Conservation (phyloP, 352 stramenopile species). For the Lagenidium giganteum region DNA sequence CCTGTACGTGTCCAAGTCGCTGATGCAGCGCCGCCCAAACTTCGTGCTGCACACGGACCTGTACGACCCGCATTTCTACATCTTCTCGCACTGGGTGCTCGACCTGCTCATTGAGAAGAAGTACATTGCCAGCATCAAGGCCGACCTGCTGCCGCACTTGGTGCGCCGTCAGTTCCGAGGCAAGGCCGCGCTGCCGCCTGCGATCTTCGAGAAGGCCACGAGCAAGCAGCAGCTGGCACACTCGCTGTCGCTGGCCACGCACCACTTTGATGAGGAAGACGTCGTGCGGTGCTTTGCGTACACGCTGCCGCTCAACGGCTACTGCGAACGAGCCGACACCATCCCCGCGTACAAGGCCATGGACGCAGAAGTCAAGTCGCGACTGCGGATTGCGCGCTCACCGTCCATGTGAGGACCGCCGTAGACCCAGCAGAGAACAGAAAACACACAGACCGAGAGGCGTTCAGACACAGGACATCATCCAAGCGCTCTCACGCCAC, state of each 20-base stretch:
- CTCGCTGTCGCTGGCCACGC: slow-evolving; percentile 52
- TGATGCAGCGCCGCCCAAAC: slow-evolving; percentile 66
- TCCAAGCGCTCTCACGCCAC: too few relatives aligned
- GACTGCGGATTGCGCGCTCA: slow-evolving; percentile 55
- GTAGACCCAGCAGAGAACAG: too few relatives aligned
- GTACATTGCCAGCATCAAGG: slow-evolving; percentile 82
- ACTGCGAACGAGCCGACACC: slow-evolving; percentile 77
- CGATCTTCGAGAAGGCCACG: slow-evolving; percentile 46
- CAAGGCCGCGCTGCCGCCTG: slow-evolving; percentile 40
- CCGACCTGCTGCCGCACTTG: slow-evolving; percentile 71
- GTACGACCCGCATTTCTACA: slow-evolving; percentile 82
- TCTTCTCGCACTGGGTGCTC: slow-evolving; percentile 82
- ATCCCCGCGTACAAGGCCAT: slow-evolving; percentile 70
- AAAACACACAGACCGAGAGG: too few relatives aligned
- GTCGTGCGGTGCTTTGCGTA: slow-evolving; percentile 75
- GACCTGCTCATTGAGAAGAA: slow-evolving; percentile 77
- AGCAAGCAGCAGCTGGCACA: slow-evolving; percentile 53
- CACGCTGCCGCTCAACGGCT: slow-evolving; percentile 62
- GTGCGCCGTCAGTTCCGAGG: slow-evolving; percentile 77
- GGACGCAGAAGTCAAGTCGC: slow-evolving; percentile 65
- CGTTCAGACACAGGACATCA: too few relatives aligned
- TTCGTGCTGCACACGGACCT: slow-evolving; percentile 76
- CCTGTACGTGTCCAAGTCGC: slow-evolving; percentile 69
- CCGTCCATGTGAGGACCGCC: too few relatives aligned
- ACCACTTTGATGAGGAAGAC: slow-evolving; percentile 50